Conservation (phyloP, 306 rosid species). For the Dalbergia oliveri region DNA sequence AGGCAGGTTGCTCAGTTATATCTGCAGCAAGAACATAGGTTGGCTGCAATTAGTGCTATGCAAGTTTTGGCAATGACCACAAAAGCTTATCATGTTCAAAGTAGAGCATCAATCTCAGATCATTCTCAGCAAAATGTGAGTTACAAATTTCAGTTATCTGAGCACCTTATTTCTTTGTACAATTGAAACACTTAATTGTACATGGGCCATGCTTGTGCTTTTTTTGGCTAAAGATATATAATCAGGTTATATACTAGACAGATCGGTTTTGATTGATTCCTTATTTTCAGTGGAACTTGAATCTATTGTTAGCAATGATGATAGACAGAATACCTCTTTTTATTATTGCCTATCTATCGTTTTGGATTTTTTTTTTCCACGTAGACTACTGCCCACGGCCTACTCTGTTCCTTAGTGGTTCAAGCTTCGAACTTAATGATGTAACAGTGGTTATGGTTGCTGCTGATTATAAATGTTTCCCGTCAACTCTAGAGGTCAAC, state of each 20-base stretch:
- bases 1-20: slow-evolving; percentile 98
- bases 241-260: slow-evolving; percentile 25
- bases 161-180: slow-evolving; percentile 18
- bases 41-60: slow-evolving; percentile 98
- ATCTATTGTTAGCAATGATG: slow-evolving; percentile 16
- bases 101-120: slow-evolving; percentile 72
- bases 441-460: not conserved
- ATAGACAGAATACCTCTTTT: slow-evolving; percentile 26
- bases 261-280: slow-evolving; percentile 13
- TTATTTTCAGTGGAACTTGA: slow-evolving; percentile 29
- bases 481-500: slow-evolving; percentile 3
- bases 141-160: slow-evolving; percentile 42
- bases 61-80: slow-evolving; percentile 98
- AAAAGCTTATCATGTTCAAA: slow-evolving; percentile 95
- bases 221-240: slow-evolving; percentile 16
- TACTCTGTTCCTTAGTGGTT: not conserved
- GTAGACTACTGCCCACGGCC: not conserved
- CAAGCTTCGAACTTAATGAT: slow-evolving; percentile 28
- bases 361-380: not conserved
- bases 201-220: slow-evolving; percentile 15
- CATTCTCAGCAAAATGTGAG: slow-evolving; percentile 68
- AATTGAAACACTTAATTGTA: slow-evolving; percentile 20
- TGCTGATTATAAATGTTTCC: slow-evolving; percentile 25
- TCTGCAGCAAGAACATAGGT: slow-evolving; percentile 89
- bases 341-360: slow-evolving; percentile 17